Evolutionary conservation across 2,329 filamentous ascomycete genomes (phyloP).

Genomic region (Polytolypa hystricis): DNA sequence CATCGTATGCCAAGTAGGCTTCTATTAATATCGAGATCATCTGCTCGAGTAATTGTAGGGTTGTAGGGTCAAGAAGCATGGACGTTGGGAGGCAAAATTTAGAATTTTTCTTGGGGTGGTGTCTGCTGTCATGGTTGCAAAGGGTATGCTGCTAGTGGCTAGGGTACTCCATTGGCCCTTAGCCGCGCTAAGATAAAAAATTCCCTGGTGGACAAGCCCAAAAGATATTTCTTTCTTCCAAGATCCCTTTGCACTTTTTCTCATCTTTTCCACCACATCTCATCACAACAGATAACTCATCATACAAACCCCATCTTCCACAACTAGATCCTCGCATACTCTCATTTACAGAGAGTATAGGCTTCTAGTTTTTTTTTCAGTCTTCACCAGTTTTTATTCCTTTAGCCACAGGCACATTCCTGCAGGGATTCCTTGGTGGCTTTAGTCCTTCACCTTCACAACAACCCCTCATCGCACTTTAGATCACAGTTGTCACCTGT

Average conservation of each 20-base stretch:
- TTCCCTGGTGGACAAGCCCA: constrained; percentile 13
- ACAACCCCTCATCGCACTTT: constrained; percentile 14
- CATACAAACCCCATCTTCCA: background rate
- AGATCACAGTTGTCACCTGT: constrained; percentile 71
- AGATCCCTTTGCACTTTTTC: constrained; percentile 14
- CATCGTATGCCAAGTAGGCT: too few species aligned
- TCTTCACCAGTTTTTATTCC: constrained; percentile 5
- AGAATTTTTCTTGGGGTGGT: too few species aligned
- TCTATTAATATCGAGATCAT: too few species aligned
- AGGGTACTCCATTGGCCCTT: constrained; percentile 13
- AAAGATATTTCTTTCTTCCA: constrained; percentile 14
- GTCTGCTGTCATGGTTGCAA: too few species aligned
- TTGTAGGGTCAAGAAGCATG: too few species aligned
- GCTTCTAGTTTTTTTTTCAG: constrained; percentile 23
- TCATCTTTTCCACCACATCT: constrained; percentile 11
- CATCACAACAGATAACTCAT: constrained; percentile 3
- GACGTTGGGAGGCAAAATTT: too few species aligned
- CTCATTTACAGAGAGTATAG: constrained; percentile 22
- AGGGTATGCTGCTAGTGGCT: too few species aligned
- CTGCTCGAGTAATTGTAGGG: too few species aligned
- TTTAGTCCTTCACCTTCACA: constrained; percentile 14
- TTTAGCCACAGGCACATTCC: constrained; percentile 19
- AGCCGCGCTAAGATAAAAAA: constrained; percentile 19
- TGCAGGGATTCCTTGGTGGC: constrained; percentile 24
- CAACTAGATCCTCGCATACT: constrained; percentile 23